Evolutionary conservation across 140 eudicot genomes (phyloP).

Genomic region (Ambrosia hybrid): DNA sequence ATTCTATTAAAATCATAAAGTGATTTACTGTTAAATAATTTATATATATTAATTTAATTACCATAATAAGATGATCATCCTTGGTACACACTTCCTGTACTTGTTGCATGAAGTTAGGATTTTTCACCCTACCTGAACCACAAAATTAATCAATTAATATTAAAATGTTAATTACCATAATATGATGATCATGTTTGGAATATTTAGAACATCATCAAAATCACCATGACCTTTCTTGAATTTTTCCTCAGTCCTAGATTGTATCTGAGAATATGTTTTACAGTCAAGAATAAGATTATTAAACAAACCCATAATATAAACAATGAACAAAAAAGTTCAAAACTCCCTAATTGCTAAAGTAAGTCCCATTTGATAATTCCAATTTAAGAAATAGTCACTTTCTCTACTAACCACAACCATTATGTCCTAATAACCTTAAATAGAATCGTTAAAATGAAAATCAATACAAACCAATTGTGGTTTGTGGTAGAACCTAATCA

Average conservation of each 20-base stretch:
- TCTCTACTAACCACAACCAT: no score
- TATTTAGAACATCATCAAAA: conserved; percentile 55
- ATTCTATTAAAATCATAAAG: not conserved
- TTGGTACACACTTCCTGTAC: conserved; percentile 46
- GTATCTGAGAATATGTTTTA: no score
- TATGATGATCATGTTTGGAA: conserved; percentile 75
- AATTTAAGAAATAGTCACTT: no score
- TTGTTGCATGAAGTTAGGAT: conserved; percentile 75
- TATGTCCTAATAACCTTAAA: no score
- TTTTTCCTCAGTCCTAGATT: conserved; percentile 81
- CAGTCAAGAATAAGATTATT: no score
- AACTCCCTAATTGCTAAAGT: no score
- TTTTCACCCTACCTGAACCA: conserved; percentile 78
- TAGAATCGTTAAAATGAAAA: no score
- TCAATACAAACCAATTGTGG: no score
- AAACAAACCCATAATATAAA: no score
- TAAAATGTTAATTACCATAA: not conserved
- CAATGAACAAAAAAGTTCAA: no score
- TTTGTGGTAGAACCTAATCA: no score
- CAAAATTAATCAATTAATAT: not conserved
- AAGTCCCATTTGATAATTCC: no score
- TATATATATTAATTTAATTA: conserved; percentile 14
- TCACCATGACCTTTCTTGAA: conserved; percentile 79
- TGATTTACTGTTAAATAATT: not conserved
- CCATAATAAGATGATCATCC: conserved; percentile 79